Conservation (phyloP, 2,329 filamentous ascomycete genomes). For the Ilyonectria mors-panacis region DNA sequence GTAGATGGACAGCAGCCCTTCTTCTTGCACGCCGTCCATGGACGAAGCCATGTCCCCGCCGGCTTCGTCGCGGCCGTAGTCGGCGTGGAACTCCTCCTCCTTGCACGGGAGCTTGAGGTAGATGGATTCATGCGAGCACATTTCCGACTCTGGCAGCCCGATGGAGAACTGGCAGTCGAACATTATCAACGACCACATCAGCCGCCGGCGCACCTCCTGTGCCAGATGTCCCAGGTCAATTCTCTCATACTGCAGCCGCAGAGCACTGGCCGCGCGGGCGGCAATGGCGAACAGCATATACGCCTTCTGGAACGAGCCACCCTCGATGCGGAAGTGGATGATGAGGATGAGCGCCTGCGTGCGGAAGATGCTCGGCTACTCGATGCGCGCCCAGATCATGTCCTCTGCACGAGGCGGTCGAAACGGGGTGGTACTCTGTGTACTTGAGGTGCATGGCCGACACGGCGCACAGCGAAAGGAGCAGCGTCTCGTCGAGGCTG, state of each 20-base stretch:
- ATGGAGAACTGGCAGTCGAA: conserved; percentile 49
- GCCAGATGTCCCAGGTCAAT: conserved; percentile 40
- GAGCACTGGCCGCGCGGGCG: conserved; percentile 47
- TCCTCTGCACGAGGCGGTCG: conserved; percentile 57
- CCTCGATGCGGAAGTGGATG: conserved; percentile 49
- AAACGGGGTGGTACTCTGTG: conserved; percentile 49
- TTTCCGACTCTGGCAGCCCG: conserved; percentile 50
- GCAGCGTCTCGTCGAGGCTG: conserved; percentile 61
- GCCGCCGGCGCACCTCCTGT: conserved; percentile 48
- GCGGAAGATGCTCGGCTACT: conserved; percentile 63
- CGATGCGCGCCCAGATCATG: conserved; percentile 60
- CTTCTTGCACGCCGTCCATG: conserved; percentile 19
- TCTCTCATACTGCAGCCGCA: conserved; percentile 51
- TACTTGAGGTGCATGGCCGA: conserved; percentile 53
- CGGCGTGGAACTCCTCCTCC: conserved; percentile 48
- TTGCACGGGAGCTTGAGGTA: conserved; percentile 49
- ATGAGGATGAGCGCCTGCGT: conserved; percentile 55
- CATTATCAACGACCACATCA: conserved; percentile 50
- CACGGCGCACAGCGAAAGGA: conserved; percentile 59
- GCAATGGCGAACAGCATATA: conserved; percentile 52
- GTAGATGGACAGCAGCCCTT: conserved; percentile 37
- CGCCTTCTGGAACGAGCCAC: conserved; percentile 50
- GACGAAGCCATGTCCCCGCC: background rate
- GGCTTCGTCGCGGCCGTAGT: background rate
- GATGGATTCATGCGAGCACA: conserved; percentile 48